A percentile compares a stretch with the other conserved stretches of the same genome.
Evolutionary conservation across 306 rosid genomes (phyloP).

Genomic region (Prunus persica): DNA sequence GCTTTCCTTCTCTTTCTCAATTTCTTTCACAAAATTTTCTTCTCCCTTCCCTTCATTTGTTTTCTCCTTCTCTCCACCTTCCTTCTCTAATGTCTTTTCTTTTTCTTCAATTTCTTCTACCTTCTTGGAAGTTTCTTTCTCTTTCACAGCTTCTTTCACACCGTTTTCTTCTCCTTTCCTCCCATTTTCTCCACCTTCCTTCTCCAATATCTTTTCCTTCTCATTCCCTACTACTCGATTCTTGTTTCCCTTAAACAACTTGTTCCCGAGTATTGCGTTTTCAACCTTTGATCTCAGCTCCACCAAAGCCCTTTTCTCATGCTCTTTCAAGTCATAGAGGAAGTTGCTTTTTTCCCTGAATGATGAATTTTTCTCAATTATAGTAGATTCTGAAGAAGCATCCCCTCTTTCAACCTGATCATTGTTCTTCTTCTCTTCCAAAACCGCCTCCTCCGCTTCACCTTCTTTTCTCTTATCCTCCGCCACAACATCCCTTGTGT

Average conservation of each 20-base stretch:
- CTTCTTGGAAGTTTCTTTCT: background rate
- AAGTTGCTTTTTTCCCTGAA: background rate
- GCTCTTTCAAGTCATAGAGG: background rate
- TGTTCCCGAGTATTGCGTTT: constrained; percentile 4
- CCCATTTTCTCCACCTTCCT: background rate
- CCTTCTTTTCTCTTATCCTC: background rate
- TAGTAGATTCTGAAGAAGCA: background rate
- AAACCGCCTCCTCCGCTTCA: background rate
- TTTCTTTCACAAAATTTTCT: background rate
- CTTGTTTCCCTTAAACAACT: background rate
- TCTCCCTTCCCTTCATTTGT: background rate
- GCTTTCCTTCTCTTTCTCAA: background rate
- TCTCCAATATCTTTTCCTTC: background rate
- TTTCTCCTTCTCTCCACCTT: background rate
- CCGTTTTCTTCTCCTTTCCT: background rate
- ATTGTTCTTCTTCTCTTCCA: background rate
- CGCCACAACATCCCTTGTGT: background rate
- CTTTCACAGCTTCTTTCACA: background rate
- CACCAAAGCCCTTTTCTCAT: constrained; percentile 3
- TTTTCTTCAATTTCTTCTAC: background rate
- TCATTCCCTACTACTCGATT: background rate
- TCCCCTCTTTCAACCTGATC: background rate
- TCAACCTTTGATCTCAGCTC: constrained; percentile 7
- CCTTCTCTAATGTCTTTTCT: background rate
- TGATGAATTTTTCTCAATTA: background rate